A percentile compares a stretch with the other conserved stretches of the same genome.
phyloP scores from a whole-genome alignment of 257 asterid genomes.

The Rhazya stricta region DNA sequence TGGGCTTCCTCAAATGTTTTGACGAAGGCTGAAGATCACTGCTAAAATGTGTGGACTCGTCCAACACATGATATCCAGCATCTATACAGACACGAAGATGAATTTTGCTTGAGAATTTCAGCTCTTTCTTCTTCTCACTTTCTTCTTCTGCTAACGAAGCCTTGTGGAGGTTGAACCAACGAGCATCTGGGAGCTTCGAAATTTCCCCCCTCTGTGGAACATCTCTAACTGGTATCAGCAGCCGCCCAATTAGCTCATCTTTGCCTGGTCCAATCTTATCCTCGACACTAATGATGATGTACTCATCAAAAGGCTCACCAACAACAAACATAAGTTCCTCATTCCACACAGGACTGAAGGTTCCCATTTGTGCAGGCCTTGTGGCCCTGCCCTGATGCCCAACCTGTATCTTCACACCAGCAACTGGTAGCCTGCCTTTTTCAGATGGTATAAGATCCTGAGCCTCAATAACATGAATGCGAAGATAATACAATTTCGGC shows the following conservation, averaged over 20 bases:
- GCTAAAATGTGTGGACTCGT: slow-evolving; percentile 74
- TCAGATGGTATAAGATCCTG: slow-evolving; percentile 78
- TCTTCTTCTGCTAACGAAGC: slow-evolving; percentile 44
- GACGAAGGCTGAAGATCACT: slow-evolving; percentile 87
- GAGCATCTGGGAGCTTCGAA: slow-evolving; percentile 53
- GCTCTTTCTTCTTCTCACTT: slow-evolving; percentile 62
- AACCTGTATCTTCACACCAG: slow-evolving; percentile 54
- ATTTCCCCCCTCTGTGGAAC: slow-evolving; percentile 44
- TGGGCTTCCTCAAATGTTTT: slow-evolving; percentile 52
- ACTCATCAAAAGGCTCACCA: slow-evolving; percentile 77
- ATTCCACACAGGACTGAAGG: slow-evolving; percentile 69
- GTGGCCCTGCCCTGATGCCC: slow-evolving; percentile 63
- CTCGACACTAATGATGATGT: slow-evolving; percentile 49
- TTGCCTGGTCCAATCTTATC: slow-evolving; percentile 62
- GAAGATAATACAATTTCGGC: slow-evolving; percentile 61
- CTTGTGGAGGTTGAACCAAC: slow-evolving; percentile 60
- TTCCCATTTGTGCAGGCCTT: slow-evolving; percentile 44
- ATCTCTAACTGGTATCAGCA: slow-evolving; percentile 48
- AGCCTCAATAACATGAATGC: slow-evolving; percentile 68
- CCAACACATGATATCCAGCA: slow-evolving; percentile 83
- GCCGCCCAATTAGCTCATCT: slow-evolving; percentile 55
- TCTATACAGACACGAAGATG: slow-evolving; percentile 62
- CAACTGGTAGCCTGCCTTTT: slow-evolving; percentile 39
- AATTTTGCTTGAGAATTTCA: slow-evolving; percentile 74
- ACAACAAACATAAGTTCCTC: slow-evolving; percentile 84